Evolutionary conservation across 2,329 filamentous ascomycete genomes (phyloP).

Genomic region (Fusarium udum): DNA sequence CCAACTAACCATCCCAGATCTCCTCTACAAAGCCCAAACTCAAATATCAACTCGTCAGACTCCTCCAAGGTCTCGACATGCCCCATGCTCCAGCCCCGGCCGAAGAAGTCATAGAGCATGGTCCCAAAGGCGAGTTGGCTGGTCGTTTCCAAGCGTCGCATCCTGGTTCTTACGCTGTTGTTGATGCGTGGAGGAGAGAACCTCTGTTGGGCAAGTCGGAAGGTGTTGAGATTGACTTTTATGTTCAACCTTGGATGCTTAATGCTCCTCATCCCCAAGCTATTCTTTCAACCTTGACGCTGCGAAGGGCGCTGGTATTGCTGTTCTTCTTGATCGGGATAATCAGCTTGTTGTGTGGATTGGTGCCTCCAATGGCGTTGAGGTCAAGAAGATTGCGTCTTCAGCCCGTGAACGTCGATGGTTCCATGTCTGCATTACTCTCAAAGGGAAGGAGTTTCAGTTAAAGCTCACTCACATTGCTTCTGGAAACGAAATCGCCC

Average conservation of each 20-base stretch:
- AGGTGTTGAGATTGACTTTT: not conserved
- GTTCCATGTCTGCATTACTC: not conserved
- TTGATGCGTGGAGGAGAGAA: not conserved
- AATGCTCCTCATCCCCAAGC: not conserved
- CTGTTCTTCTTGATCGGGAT: not conserved
- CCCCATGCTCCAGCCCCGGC: not conserved
- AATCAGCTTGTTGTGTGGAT: not conserved
- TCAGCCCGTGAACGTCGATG: not conserved
- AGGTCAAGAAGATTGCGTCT: not conserved
- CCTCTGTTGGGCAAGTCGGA: not conserved
- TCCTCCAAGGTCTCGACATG: not conserved
- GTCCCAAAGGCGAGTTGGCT: not conserved
- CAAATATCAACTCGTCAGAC: not conserved
- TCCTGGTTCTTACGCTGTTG: not conserved
- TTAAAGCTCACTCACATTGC: not conserved
- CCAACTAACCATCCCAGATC: not conserved
- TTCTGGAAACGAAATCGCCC: not conserved
- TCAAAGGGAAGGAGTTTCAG: fast-evolving
- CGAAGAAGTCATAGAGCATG: not conserved
- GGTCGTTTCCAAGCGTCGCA: not conserved
- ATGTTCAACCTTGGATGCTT: not conserved
- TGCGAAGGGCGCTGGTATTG: not conserved
- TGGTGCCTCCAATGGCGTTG: not conserved
- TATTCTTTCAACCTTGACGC: not conserved
- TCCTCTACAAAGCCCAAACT: not conserved